Conservation (phyloP, 257 asterid genomes). For the Solanum lycopersicoides region DNA sequence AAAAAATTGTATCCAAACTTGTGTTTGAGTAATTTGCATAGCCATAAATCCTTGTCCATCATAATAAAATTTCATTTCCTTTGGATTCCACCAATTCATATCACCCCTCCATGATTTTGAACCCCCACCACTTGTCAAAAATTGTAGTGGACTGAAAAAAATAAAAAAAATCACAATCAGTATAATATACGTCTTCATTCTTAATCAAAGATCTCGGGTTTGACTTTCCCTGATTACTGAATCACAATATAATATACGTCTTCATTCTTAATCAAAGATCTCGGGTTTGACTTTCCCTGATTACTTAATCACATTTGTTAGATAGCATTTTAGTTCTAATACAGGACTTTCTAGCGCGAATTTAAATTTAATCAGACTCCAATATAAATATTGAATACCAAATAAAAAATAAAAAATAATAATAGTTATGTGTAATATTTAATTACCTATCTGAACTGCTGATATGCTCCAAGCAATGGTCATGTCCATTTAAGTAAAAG, state of each 20-base stretch:
- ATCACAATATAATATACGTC: neutral
- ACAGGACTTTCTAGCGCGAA: fast-evolving
- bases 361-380: fast-evolving
- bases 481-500: constrained; percentile 76
- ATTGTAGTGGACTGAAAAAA: constrained; percentile 23
- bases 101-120: constrained; percentile 72
- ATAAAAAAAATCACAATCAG: neutral
- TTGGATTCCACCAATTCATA: constrained; percentile 9
- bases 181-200: neutral
- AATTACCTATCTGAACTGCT: constrained; percentile 40
- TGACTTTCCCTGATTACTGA: fast-evolving
- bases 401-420: neutral
- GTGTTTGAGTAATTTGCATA: constrained; percentile 28
- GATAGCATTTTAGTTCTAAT: fast-evolving
- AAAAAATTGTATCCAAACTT: constrained; percentile 20
- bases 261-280: fast-evolving
- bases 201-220: fast-evolving
- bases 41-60: constrained; percentile 78
- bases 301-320: neutral
- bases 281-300: fast-evolving
- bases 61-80: constrained; percentile 34
- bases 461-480: constrained; percentile 72
- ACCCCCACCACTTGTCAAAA: constrained; percentile 85
- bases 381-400: fast-evolving
- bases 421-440: no score